These are phyloP conservation scores for Corylus heterophylla DNA, from an alignment of 306 rosid species.

Conservation along the genomic window DNA sequence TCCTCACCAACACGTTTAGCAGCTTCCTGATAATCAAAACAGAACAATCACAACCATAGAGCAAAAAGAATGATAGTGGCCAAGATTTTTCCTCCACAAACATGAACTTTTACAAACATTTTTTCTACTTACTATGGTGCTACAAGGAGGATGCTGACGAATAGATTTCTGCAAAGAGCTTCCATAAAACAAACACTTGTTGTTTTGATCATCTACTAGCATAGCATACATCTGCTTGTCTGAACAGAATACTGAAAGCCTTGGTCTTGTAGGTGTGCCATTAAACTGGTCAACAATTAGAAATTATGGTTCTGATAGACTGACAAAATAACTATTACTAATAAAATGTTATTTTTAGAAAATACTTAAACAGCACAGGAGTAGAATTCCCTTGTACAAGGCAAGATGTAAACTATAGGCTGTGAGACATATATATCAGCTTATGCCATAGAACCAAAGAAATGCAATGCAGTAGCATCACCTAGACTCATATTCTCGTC, in stretches of 20 bases:
- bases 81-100: neutral
- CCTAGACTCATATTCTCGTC: neutral
- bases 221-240: constrained; percentile 81
- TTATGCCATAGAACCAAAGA: neutral
- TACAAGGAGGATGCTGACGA: constrained; percentile 47
- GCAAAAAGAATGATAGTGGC: neutral
- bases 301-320: neutral
- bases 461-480: neutral
- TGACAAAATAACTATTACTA: neutral
- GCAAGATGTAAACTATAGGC: neutral
- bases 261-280: constrained; percentile 72
- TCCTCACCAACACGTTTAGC: constrained; percentile 80
- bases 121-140: constrained; percentile 50
- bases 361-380: neutral
- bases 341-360: neutral
- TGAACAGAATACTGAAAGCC: constrained; percentile 93
- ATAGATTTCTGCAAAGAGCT: constrained; percentile 77
- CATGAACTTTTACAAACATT: neutral
- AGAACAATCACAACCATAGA: neutral
- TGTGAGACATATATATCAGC: neutral
- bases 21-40: constrained; percentile 54
- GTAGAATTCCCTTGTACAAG: neutral
- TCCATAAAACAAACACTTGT: constrained; percentile 78
- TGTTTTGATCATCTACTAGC: constrained; percentile 87
- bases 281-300: constrained; percentile 48